Base-by-base conservation (phyloP, 768 basidiomycete genomes). In the Tricholoma flavovirens region DNA sequence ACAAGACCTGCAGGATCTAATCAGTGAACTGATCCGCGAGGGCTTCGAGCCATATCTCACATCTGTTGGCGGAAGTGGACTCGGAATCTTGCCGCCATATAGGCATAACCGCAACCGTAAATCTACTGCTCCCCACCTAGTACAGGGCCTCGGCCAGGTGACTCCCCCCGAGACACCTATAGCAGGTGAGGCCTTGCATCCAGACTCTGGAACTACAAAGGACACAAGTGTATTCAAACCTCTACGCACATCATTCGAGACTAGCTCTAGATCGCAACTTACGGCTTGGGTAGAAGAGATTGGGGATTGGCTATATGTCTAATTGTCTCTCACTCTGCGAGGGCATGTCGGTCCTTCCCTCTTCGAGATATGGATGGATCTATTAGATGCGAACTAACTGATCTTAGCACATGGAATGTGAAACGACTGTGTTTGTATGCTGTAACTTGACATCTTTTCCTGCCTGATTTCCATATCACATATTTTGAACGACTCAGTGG, bases 41-140 rank as follows among this genome's bases (percentile, higher is more conserved):
- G 82, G 81, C 56, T 97, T 87, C 75, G 79, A 83, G 60, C 87
- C 92, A 24, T 94, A 98, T 78, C 76, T 92, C 62, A 95, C 96
- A 33, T 83, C 90, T 55, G 91, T 99, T 50, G 97, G 97, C 14
- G 97, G 97, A 55, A 87, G 85, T 62, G 96, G 96, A 9, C 80
- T 96, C 15, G 96, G 96, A 58, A 81, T 99, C 61, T 77, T 93
- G 63, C 84, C 86, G 4, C 84, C 82, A 21, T 79, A 81, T 62
- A 66, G 70, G 26, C 73, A 75, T 57, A 77, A 80, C 64, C 71
- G 72, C 38, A 70, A 70, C 58, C 70, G 60, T 57, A 66, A 64
- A 67, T 67, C 67, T 65, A 58, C 63, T 45, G 48, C 60, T 57
- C 53, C 33, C 24, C 60, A 54, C 40, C 59, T 56, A 35, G 60